Percentiles rank a stretch among this genome's conserved stretches.
These are phyloP conservation scores for Oldenlandia corymbosa DNA, from an alignment of 257 asterid genomes.

Conservation along the genomic window DNA sequence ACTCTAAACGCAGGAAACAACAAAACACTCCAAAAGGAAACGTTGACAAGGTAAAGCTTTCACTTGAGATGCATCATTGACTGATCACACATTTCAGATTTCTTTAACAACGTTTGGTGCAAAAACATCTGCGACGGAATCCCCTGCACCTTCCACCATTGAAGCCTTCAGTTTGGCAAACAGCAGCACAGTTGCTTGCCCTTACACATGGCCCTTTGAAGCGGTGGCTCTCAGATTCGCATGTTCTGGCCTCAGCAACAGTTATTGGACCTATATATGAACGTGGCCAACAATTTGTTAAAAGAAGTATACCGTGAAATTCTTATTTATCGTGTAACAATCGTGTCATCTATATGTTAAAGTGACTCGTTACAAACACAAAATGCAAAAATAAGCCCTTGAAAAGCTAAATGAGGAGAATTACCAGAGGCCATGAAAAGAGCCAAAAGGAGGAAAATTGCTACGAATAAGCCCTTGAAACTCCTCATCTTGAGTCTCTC, in stretches of 20 bases:
- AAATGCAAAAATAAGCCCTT: no score
- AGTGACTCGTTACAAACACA: no score
- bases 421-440: constrained; percentile 45
- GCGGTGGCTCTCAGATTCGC: constrained; percentile 55
- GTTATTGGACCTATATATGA: constrained; percentile 21
- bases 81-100: no score
- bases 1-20: background rate
- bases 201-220: constrained; percentile 50
- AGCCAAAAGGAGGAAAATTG: constrained; percentile 34
- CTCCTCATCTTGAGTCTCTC: constrained; percentile 33
- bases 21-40: background rate
- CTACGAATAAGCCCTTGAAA: constrained; percentile 33
- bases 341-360: no score
- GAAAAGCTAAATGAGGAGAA: background rate
- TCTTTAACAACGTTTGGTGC: constrained; percentile 48
- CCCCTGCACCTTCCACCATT: constrained; percentile 68
- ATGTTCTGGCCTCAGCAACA: constrained; percentile 55
- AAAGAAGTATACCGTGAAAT: no score
- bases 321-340: no score
- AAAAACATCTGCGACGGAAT: constrained; percentile 68
- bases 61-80: no score
- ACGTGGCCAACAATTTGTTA: no score
- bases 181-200: constrained; percentile 42
- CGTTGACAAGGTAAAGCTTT: no score
- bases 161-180: constrained; percentile 65